Evolutionary conservation across 371 early-diverging fungal species (phyloP).

Genomic region (Syncephalastrum contaminatum): DNA sequence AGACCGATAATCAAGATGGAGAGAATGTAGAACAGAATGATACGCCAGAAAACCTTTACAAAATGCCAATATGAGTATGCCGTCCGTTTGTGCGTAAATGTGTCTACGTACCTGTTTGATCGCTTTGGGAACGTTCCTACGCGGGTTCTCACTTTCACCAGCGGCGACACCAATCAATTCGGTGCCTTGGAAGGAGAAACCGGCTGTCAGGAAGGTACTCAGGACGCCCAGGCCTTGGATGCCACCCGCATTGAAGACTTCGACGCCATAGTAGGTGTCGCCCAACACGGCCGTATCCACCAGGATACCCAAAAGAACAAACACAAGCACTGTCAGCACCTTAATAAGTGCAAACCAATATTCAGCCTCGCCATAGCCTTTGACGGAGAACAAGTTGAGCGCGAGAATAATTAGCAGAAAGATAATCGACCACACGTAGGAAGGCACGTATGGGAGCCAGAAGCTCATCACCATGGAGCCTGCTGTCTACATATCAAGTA

Average conservation of each 20-base stretch:
- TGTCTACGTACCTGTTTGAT: conserved; percentile 32
- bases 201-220: conserved; percentile 72
- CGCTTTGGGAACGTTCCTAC: conserved; percentile 60
- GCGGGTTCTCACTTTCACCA: conserved; percentile 74
- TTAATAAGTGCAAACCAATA: conserved; percentile 74
- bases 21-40: conserved; percentile 65
- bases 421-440: conserved; percentile 51
- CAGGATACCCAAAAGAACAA: conserved; percentile 65
- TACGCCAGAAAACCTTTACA: conserved; percentile 58
- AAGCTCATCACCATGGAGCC: conserved; percentile 47
- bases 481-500: conserved; percentile 13
- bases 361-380: conserved; percentile 48
- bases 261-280: conserved; percentile 33
- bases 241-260: conserved; percentile 28
- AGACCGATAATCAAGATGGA: conserved; percentile 70
- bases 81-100: no score
- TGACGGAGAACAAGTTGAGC: conserved; percentile 53
- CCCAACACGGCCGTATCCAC: conserved; percentile 54
- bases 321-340: conserved; percentile 63
- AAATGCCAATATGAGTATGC: not conserved
- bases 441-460: conserved; percentile 71
- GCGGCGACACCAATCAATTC: conserved; percentile 77
- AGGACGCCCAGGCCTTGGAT: conserved; percentile 36
- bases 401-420: conserved; percentile 45
- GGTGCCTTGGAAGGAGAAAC: conserved; percentile 89